Evolutionary conservation across 495 filamentous ascomycete species (phyloP).

Genomic region (Geoglossum glabrum): DNA sequence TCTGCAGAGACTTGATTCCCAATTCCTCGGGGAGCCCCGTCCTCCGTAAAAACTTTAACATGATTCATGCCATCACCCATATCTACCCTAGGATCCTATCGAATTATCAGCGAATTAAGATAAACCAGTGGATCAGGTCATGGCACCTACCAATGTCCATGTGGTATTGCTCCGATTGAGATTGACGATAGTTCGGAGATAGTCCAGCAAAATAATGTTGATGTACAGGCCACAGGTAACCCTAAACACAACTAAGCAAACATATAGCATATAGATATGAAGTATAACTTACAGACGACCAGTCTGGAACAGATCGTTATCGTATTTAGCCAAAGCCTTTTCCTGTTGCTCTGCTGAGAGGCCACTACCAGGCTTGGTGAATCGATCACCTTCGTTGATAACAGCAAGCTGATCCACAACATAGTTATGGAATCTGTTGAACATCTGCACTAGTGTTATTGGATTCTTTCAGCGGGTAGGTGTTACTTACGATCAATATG

Average conservation of each 20-base stretch:
- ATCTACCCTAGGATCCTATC: not conserved
- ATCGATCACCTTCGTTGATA: conserved; percentile 25
- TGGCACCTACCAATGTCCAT: conserved; percentile 6
- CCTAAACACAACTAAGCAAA: conserved; percentile 2
- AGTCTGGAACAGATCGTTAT: conserved; percentile 23
- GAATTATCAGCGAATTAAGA: not conserved
- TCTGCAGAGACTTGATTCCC: conserved; percentile 54
- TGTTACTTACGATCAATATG: conserved; percentile 6
- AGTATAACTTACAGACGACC: conserved; percentile 17
- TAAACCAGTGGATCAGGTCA: not conserved
- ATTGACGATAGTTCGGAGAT: conserved; percentile 15
- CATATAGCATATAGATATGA: not conserved
- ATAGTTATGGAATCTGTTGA: conserved; percentile 25
- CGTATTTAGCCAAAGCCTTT: conserved; percentile 9
- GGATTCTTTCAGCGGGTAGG: not conserved
- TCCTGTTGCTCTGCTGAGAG: not conserved
- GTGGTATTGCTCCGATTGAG: conserved; percentile 9
- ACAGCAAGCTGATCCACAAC: conserved; percentile 16
- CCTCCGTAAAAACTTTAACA: not conserved
- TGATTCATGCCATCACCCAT: not conserved
- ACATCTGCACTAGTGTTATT: conserved; percentile 4
- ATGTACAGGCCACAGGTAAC: conserved; percentile 19
- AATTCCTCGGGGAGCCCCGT: conserved; percentile 17
- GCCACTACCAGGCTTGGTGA: conserved; percentile 8
- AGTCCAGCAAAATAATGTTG: conserved; percentile 17